Evolutionary conservation across 179 eudicot species (phyloP).

Genomic region (Spergularia azorica): DNA sequence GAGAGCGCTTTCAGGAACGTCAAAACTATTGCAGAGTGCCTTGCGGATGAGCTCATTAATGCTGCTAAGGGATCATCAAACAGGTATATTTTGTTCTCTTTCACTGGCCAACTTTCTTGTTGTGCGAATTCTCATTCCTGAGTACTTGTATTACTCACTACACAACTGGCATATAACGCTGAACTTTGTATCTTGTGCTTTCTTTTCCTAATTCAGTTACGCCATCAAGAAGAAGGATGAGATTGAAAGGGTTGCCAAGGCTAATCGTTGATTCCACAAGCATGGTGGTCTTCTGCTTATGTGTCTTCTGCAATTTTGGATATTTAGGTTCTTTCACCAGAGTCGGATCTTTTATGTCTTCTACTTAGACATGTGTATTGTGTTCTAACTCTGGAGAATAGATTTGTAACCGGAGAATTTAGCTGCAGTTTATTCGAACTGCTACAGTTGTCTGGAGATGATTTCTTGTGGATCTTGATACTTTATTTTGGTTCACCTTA

Average conservation of each 20-base stretch:
- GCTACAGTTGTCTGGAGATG: neutral
- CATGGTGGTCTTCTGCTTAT: neutral
- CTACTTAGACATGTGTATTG: neutral
- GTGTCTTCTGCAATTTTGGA: constrained; percentile 14
- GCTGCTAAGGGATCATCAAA: constrained; percentile 97
- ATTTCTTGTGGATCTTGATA: neutral
- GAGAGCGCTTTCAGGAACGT: constrained; percentile 95
- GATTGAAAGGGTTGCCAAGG: constrained; percentile 76
- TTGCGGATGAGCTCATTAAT: constrained; percentile 95
- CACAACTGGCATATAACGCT: neutral
- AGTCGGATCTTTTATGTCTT: constrained; percentile 2
- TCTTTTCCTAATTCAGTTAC: constrained; percentile 33
- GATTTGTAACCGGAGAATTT: neutral
- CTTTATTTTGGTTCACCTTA: too few species aligned
- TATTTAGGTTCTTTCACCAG: neutral
- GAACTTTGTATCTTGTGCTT: too few species aligned
- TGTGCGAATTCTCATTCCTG: neutral
- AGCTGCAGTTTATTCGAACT: neutral
- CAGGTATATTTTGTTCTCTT: constrained; percentile 45
- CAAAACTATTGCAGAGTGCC: constrained; percentile 91
- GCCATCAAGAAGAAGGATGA: constrained; percentile 86
- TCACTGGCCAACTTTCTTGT: neutral
- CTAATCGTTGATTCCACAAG: constrained; percentile 43
- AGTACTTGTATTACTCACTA: neutral
- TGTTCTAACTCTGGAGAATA: neutral